Base-by-base conservation (phyloP, 345 rosid species). In the Heritiera littoralis region DNA sequence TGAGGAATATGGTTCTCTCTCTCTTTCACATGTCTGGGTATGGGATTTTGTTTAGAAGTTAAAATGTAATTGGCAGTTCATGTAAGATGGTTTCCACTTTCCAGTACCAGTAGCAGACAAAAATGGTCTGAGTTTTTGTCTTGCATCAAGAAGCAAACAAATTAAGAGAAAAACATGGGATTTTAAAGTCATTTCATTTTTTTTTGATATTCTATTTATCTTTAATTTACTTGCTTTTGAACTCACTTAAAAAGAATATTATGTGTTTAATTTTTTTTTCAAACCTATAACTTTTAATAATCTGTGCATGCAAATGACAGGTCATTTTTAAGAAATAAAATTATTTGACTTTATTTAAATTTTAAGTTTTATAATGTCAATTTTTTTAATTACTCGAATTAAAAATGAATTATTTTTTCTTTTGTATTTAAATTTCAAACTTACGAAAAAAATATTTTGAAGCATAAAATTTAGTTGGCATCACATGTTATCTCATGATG, bases 51-150 rank as follows among this genome's bases (percentile, higher is more conserved):
- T 71, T 71, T 71, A 51, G 15, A 32, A n/a, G 61, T 70, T 28
- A 49, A 49, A 71, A 28, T 48, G n/a, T 48, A 11, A 48, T 51
- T 51, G 60, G 55, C 41, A 14, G 12, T 30, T 70, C 13, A 28
- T 49, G 59, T 71, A 28, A 70, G 72, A 49, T 15, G 11, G 28
- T 71, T 14, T 23, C 28, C 28, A 23, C 38, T 35, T 35, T 35
- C 28, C 12, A n/a, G 9, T 40, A 40, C 8, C 8, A 43, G 45
- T 32, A 51, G 7, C 49, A 9, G 65, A 38, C 51, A 38, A 18
- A 35, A 38, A n/a, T 32, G 77, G 64, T 64, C 46, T 76, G 61
- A 64, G 69, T 18, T 48, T 72, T 48, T 76, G 79, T 76, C 79
- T 76, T 61, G 30, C 46, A 45, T 63, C 9, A 30, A 63, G 9